Base-by-base conservation (phyloP, 1,139 yeast genomes). In the Protomyces pachydermus region DNA sequence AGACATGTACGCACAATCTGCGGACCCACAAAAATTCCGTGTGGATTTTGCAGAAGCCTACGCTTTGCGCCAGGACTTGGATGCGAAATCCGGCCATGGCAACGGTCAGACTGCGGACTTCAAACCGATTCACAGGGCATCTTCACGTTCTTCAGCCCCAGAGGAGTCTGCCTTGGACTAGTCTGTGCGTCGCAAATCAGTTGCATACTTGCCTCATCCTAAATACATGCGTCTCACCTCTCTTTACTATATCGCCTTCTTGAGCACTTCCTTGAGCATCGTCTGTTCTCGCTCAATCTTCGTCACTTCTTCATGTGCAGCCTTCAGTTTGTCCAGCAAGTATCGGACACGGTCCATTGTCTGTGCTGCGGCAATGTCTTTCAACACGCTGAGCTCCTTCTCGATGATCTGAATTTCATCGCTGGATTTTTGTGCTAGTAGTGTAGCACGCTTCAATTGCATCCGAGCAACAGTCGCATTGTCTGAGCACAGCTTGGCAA, bases 401-500 rank as follows among this genome's bases (percentile, higher is more conserved):
- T 65, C 67, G 5, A 53, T 50, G 37, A 61, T 53, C 18, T 46
- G 54, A 16, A 61, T 60, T n/a, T 53, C 53, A 28, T 16, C 28
- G 23, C 32, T 55, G 20, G 39, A 46, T 10, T 28, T 48, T 20
- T 32, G n/a, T 5, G 61, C 56, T 20, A 56, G 25, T 5, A 61
- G 50, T 10, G 45, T 61, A 25, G 46, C 42, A 25, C 61, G 56
- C 25, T 60, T 64, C 34, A 85, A 79, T 72, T 90, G 96, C 74
- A 88, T 81, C 25, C 84, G 78, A 32, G 83, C 84, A 67, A 79
- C 81, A 10, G 88, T 77, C 46, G 81, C 80, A 16, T 77, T 71
- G 72, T 90, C 93, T 0, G 78, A 71, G 3, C 85, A 80, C 71
- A 93, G 79, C 65, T 82, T 81, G 65, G 78, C 73, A 76, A 93